These are phyloP conservation scores for Diutina mesorugosa DNA, from an alignment of 1,139 yeast species.

Conservation along the genomic window DNA sequence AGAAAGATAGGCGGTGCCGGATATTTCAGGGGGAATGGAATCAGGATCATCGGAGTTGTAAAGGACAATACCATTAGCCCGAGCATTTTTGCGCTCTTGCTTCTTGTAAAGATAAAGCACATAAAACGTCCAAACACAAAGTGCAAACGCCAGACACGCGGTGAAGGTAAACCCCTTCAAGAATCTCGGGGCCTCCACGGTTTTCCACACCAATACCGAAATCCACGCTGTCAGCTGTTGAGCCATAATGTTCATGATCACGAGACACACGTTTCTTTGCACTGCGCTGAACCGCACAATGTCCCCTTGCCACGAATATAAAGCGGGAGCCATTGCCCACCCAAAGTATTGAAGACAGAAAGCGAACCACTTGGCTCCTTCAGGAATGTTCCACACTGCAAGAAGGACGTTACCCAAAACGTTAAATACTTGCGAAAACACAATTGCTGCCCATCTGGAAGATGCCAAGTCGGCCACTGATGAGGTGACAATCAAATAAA, in stretches of 20 bases:
- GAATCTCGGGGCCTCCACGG: slow-evolving; percentile 29
- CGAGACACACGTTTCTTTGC: slow-evolving; percentile 30
- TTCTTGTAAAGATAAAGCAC: slow-evolving; percentile 46
- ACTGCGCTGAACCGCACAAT: slow-evolving; percentile 32
- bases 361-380: slow-evolving; percentile 35
- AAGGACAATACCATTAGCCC: slow-evolving; percentile 37
- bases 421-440: slow-evolving; percentile 9
- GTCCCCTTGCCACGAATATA: slow-evolving; percentile 32
- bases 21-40: neutral
- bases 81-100: slow-evolving; percentile 39
- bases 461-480: neutral
- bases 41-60: slow-evolving; percentile 22
- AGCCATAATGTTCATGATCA: slow-evolving; percentile 31
- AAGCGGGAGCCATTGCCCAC: slow-evolving; percentile 39
- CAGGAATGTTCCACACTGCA: slow-evolving; percentile 35
- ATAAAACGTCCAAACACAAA: slow-evolving; percentile 8
- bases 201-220: slow-evolving; percentile 25
- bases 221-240: slow-evolving; percentile 32
- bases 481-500: neutral
- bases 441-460: neutral
- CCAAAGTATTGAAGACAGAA: slow-evolving; percentile 33
- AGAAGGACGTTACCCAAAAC: slow-evolving; percentile 23
- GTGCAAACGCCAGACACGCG: neutral
- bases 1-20: neutral
- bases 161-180: slow-evolving; percentile 31